Evolutionary conservation across 441 rosid genomes (phyloP), one percentile per base, ranked within the genome.

Genomic region (Syzygium malaccense): DNA sequence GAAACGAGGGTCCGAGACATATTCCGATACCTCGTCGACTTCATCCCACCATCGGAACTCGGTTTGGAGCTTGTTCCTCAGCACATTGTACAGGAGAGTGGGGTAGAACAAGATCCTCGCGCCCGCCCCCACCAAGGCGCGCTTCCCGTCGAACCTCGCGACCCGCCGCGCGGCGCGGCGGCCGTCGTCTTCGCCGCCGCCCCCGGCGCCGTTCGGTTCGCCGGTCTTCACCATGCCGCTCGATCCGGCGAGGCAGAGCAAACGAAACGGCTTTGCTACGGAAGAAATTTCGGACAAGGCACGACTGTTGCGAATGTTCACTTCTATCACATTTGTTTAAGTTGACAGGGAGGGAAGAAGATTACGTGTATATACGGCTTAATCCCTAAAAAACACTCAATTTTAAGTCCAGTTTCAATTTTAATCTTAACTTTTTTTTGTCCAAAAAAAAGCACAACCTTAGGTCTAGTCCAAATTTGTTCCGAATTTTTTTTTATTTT

Each of bases 11-110:
- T 41, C 41, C 17, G 9, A 26, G 51, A 41, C 53, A 48, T 53
- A 41, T 23, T 41, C 14, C n/a, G 28, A 14, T 85, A 85, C 87
- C 87, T 85, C 51, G 64, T 55, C 87, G 48, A 85, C 64, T 58
- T 85, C 87, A 85, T 85, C 87, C 87, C 87, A 85, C 87, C 87
- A 85, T 23, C 87, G 45, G 87, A 85, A 85, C 87, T 85, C 87
- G 66, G 87, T 30, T 37, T 56, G 87, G 68, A 85, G 58, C 66
- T 33, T 85, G 68, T 85, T 85, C 87, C 87, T 41, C 58, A 85
- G 49, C 87, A 85, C 87, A 25, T 56, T 85, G 64, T 85, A 85
- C 53, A 85, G 62, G 64, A 85, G 87, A 1, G 87, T 85, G 49
- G 87, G 87, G 87, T 56, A 85, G 57, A 85, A 56, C 87, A 85